Conservation (phyloP, 2,329 filamentous ascomycete genomes). For the Neodidymelliopsis sp. region DNA sequence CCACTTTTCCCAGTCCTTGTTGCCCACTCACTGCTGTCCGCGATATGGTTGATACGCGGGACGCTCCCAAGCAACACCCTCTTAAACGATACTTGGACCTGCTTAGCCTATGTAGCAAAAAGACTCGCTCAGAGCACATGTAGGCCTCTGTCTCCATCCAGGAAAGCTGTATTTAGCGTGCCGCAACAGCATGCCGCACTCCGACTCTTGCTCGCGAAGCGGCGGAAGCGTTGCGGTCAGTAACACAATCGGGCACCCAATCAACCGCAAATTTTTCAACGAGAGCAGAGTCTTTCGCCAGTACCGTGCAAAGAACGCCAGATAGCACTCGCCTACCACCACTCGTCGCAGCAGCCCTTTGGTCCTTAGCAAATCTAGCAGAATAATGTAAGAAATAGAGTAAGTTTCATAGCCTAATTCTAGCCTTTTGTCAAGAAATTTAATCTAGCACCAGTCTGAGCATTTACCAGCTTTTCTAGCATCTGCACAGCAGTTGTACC, state of each 20-base stretch:
- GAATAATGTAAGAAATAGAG: too few species aligned
- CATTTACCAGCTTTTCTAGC: not conserved
- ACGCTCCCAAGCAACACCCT: too few species aligned
- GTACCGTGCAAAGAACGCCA: constrained; percentile 22
- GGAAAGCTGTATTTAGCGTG: constrained; percentile 22
- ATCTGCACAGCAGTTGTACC: not conserved
- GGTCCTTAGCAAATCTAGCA: constrained; percentile 4
- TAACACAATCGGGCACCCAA: constrained; percentile 19
- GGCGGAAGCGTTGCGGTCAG: constrained; percentile 22
- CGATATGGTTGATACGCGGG: too few species aligned
- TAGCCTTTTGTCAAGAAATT: too few species aligned
- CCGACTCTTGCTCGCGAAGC: constrained; percentile 18
- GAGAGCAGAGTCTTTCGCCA: constrained; percentile 20
- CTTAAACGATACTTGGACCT: too few species aligned
- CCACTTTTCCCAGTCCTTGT: too few species aligned
- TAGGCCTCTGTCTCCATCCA: too few species aligned
- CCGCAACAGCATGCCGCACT: constrained; percentile 15
- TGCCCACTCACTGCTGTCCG: too few species aligned
- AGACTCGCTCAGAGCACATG: too few species aligned
- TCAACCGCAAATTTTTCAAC: constrained; percentile 19
- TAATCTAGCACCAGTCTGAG: too few species aligned
- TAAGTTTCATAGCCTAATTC: too few species aligned
- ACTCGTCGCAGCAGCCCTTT: constrained; percentile 23
- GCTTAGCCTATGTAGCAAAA: too few species aligned
- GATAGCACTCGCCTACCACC: constrained; percentile 28